phyloP scores from a whole-genome alignment of 306 rosid genomes.

The Urtica urens region DNA sequence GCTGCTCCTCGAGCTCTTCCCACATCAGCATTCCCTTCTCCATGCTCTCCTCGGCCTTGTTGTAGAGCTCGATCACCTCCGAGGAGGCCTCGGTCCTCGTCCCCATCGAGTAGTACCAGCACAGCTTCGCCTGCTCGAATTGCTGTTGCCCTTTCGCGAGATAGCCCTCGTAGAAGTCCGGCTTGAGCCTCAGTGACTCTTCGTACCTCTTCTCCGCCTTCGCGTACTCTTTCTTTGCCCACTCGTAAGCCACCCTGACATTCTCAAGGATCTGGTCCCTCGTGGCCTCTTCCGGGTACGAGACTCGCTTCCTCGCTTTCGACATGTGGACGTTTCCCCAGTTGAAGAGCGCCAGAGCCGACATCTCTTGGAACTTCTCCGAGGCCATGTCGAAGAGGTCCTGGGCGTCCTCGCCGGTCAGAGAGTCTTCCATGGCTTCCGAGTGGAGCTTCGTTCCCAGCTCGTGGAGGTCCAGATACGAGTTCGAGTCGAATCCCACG shows the following conservation, averaged over 20 bases:
- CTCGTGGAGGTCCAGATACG: slow-evolving; percentile 79
- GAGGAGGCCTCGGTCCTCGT: slow-evolving; percentile 30
- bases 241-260: slow-evolving; percentile 46
- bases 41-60: slow-evolving; percentile 90
- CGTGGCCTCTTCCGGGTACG: slow-evolving; percentile 40
- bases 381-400: slow-evolving; percentile 70
- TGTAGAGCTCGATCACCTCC: slow-evolving; percentile 64
- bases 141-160: slow-evolving; percentile 86
- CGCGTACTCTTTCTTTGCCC: slow-evolving; percentile 67
- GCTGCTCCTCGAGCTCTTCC: slow-evolving; percentile 79
- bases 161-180: slow-evolving; percentile 67
- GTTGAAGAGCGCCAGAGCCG: slow-evolving; percentile 79
- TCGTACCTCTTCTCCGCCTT: slow-evolving; percentile 58
- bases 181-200: slow-evolving; percentile 61
- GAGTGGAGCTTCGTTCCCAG: slow-evolving; percentile 79
- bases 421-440: slow-evolving; percentile 70
- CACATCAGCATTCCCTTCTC: slow-evolving; percentile 78
- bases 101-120: slow-evolving; percentile 61
- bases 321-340: slow-evolving; percentile 93
- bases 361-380: slow-evolving; percentile 86
- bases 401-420: slow-evolving; percentile 59
- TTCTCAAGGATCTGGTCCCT: slow-evolving; percentile 40
- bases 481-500: slow-evolving; percentile 84
- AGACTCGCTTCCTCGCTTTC: slow-evolving; percentile 56
- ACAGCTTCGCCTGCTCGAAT: slow-evolving; percentile 83